Percentiles rank a stretch among this genome's conserved stretches.
Evolutionary conservation across 345 rosid species (phyloP).

Genomic region (Gossypium sturtianum): DNA sequence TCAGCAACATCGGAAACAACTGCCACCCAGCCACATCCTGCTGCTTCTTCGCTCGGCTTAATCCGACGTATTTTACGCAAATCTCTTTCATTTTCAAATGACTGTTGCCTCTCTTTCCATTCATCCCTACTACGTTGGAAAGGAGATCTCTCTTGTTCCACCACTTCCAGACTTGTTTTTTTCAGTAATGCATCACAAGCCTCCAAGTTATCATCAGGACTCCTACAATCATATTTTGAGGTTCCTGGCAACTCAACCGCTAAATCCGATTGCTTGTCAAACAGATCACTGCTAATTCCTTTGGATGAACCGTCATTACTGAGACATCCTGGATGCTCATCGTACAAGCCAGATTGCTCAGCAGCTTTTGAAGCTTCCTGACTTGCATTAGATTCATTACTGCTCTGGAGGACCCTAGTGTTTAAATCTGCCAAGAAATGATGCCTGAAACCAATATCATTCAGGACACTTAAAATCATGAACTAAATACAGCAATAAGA

Average conservation of each 20-base stretch:
- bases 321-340: slow-evolving; percentile 19
- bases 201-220: slow-evolving; percentile 23
- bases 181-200: slow-evolving; percentile 20
- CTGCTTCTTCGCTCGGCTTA: slow-evolving; percentile 25
- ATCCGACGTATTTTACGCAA: slow-evolving; percentile 31
- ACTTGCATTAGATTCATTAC: slow-evolving; percentile 19
- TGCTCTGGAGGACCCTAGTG: slow-evolving; percentile 17
- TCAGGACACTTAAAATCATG: neutral
- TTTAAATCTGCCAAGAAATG: slow-evolving; percentile 28
- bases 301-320: slow-evolving; percentile 17
- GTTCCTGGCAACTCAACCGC: slow-evolving; percentile 32
- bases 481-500: slow-evolving; percentile 2
- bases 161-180: slow-evolving; percentile 14
- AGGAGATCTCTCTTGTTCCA: slow-evolving; percentile 2
- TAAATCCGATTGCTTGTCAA: slow-evolving; percentile 23
- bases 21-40: slow-evolving; percentile 27
- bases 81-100: slow-evolving; percentile 30
- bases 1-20: slow-evolving; percentile 34
- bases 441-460: slow-evolving; percentile 22
- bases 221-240: slow-evolving; percentile 20
- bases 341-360: slow-evolving; percentile 15
- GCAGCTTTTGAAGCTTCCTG: slow-evolving; percentile 22
- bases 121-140: slow-evolving; percentile 10
- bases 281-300: slow-evolving; percentile 19
- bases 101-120: slow-evolving; percentile 15